Conservation (phyloP, 306 rosid genomes). For the Castanea mollissima region DNA sequence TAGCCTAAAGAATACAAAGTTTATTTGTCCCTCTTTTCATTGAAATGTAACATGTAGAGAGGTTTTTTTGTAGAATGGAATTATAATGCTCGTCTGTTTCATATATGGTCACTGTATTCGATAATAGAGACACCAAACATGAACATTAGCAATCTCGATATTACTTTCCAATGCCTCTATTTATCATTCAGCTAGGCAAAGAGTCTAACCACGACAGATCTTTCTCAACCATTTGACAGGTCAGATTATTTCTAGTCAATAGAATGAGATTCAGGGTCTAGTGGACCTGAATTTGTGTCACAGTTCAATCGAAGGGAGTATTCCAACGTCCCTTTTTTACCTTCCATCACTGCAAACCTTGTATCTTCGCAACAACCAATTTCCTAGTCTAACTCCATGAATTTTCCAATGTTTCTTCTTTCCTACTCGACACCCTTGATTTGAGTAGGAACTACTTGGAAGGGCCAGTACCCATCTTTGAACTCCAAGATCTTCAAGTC, state of each 20-base stretch:
- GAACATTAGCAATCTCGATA: too few relatives aligned
- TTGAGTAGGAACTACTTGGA: slow-evolving; percentile 44
- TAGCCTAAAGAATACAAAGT: too few relatives aligned
- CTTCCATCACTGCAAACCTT: slow-evolving; percentile 19
- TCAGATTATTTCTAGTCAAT: slow-evolving; percentile 12
- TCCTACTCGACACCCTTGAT: slow-evolving; percentile 39
- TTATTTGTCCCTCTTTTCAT: too few relatives aligned
- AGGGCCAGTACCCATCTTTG: slow-evolving; percentile 37
- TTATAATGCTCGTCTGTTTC: too few relatives aligned
- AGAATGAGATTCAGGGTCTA: slow-evolving; percentile 24
- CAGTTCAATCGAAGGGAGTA: slow-evolving; percentile 23
- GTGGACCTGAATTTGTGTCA: slow-evolving; percentile 4
- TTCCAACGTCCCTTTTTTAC: slow-evolving; percentile 22
- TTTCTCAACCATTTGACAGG: slow-evolving; percentile 29
- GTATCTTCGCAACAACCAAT: slow-evolving; percentile 14
- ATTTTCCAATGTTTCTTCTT: slow-evolving; percentile 1
- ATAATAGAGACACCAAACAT: too few relatives aligned
- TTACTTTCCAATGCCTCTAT: neutral
- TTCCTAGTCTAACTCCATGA: neutral
- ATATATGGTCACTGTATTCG: too few relatives aligned
- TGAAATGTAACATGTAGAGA: too few relatives aligned
- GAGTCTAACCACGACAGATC: slow-evolving; percentile 6
- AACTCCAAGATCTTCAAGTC: neutral
- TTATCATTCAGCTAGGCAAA: slow-evolving; percentile 15
- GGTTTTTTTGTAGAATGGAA: too few relatives aligned